Evolutionary conservation across 2,329 filamentous ascomycete genomes (phyloP), one percentile per base, ranked within the genome.

Genomic region (Phaeosphaeriaceae sp.): DNA sequence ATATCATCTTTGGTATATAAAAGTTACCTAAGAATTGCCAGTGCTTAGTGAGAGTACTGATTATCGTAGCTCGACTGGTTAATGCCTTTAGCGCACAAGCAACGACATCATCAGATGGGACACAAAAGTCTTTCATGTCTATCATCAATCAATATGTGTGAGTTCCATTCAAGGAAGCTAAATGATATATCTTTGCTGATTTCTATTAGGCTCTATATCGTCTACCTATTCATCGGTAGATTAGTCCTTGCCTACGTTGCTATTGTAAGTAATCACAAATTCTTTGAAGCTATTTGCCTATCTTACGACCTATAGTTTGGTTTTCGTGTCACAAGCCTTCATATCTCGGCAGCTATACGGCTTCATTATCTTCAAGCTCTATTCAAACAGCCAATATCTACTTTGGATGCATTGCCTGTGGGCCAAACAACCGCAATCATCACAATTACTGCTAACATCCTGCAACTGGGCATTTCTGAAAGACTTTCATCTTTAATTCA

Each of bases 201-300:
- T 16, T 5, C 0, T 1, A 16, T 1, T n/a, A 61, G 58, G 5
- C 20, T 56, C 12, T 82, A 78, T 54, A 83, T 85, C 51, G 71
- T 85, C 12, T 85, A 84, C 59, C 72, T 86, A 1, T 85, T 85
- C 52, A 70, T 83, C 16, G 82, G 70, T 12, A 82, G 82, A 46
- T 81, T 85, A 32, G 56, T 74, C 3, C 66, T 84, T n/a, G 78
- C 76, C 0, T 85, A 85, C 52, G 60, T 82, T 15, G 81, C 82
- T 50, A 80, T 81, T 56, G 81, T 83, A 68, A 30, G 52, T 42
- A 3, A n/a, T 26, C 21, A 13, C 12, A 6, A n/a, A 13, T 17
- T 18, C 7, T 5, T 15, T 7, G 6, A 32, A 15, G 11, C 8
- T 20, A 18, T n/a, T 5, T 4, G 17, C 16, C n/a, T 32, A 28